These are phyloP conservation scores for Suillus discolor DNA, from an alignment of 768 basidiomycete genomes.

Conservation along the genomic window DNA sequence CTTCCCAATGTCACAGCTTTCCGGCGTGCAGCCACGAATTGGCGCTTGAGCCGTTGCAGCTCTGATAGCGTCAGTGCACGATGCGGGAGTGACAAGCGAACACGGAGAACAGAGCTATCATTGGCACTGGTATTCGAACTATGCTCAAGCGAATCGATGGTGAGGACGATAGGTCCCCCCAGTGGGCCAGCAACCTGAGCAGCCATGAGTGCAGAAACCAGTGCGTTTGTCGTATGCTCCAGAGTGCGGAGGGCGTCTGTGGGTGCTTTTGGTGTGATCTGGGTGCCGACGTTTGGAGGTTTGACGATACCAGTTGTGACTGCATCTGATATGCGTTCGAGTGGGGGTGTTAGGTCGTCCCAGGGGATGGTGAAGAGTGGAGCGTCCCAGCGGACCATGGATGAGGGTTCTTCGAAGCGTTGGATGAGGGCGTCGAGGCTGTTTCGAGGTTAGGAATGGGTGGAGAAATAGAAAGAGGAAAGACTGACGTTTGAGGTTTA, in stretches of 20 bases:
- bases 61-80: slow-evolving; percentile 82
- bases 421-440: slow-evolving; percentile 63
- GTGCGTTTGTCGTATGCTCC: slow-evolving; percentile 71
- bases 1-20: slow-evolving; percentile 86
- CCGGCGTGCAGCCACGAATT: slow-evolving; percentile 89
- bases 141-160: slow-evolving; percentile 24
- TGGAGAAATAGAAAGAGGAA: background rate
- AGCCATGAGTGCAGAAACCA: slow-evolving; percentile 74
- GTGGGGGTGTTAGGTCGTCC: slow-evolving; percentile 67
- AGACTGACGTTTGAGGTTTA: slow-evolving; percentile 64
- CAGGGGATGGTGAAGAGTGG: slow-evolving; percentile 87
- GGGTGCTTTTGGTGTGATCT: slow-evolving; percentile 77
- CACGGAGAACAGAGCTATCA: slow-evolving; percentile 28
- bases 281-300: slow-evolving; percentile 85
- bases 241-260: slow-evolving; percentile 85
- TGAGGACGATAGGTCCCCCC: slow-evolving; percentile 52
- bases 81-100: slow-evolving; percentile 63
- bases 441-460: background rate
- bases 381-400: slow-evolving; percentile 99
- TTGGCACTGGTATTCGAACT: slow-evolving; percentile 26
- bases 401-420: slow-evolving; percentile 94
- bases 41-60: slow-evolving; percentile 86
- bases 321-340: slow-evolving; percentile 76
- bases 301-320: slow-evolving; percentile 80
- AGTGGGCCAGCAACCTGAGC: slow-evolving; percentile 54